Percentiles rank a stretch among this genome's conserved stretches.
phyloP scores from a whole-genome alignment of 257 asterid genomes.

The Cruciata laevipes region DNA sequence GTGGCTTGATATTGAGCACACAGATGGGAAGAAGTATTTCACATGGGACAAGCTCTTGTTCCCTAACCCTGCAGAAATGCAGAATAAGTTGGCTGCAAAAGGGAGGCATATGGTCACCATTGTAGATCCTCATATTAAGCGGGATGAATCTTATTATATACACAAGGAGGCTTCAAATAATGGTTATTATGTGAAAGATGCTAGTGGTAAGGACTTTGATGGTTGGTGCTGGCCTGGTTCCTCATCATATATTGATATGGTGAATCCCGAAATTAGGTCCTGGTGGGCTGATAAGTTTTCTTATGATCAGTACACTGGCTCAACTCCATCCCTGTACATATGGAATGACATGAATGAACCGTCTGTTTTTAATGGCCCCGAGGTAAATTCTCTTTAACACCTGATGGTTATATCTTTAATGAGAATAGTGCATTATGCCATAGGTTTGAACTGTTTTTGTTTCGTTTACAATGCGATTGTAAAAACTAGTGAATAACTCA shows the following conservation, averaged over 20 bases:
- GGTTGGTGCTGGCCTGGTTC: constrained; percentile 99
- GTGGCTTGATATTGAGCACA: constrained; percentile 99
- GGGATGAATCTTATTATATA: constrained; percentile 75
- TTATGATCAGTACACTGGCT: constrained; percentile 62
- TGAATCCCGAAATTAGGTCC: constrained; percentile 85
- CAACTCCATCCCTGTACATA: constrained; percentile 74
- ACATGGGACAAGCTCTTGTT: constrained; percentile 85
- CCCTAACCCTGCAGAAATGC: constrained; percentile 95
- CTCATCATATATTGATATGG: constrained; percentile 77
- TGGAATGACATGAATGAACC: constrained; percentile 99
- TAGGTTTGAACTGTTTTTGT: neutral
- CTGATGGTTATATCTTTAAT: neutral
- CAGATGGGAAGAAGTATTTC: constrained; percentile 88
- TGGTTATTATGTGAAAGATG: constrained; percentile 85
- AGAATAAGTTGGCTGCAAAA: constrained; percentile 78
- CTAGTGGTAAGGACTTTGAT: constrained; percentile 80
- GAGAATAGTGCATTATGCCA: neutral
- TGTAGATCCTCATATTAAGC: constrained; percentile 96
- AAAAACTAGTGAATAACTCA: neutral
- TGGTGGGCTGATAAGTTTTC: constrained; percentile 95
- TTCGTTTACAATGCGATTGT: neutral
- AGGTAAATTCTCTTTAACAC: constrained; percentile 43
- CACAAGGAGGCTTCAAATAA: constrained; percentile 85
- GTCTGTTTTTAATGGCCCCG: constrained; percentile 97
- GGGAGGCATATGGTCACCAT: constrained; percentile 97